phyloP scores from a whole-genome alignment of 1,284 basidiomycete genomes.

The Puccinia coronata region DNA sequence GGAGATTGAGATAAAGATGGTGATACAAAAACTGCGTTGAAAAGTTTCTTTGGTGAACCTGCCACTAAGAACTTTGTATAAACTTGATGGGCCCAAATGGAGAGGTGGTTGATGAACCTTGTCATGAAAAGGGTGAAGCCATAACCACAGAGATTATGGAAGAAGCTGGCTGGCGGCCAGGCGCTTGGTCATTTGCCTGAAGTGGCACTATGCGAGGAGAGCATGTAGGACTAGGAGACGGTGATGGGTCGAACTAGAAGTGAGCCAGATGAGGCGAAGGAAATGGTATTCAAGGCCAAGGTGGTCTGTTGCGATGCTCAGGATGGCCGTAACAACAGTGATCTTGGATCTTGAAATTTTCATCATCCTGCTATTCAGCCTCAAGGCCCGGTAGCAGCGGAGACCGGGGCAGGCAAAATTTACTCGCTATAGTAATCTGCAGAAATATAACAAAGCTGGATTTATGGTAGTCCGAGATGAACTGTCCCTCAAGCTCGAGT shows the following conservation, averaged over 20 bases:
- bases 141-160: background rate
- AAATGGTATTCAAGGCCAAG: background rate
- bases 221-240: background rate
- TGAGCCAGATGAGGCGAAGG: background rate
- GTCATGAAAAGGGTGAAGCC: background rate
- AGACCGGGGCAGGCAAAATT: constrained; percentile 1
- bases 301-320: constrained; percentile 3
- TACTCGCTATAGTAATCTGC: too few relatives aligned
- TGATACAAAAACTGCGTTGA: too few relatives aligned
- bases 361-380: background rate
- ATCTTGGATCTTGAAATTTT: background rate
- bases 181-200: background rate
- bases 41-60: constrained; percentile 9
- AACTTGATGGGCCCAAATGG: background rate
- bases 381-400: background rate
- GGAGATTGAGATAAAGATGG: too few relatives aligned
- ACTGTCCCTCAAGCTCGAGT: too few relatives aligned
- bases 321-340: background rate
- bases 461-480: background rate
- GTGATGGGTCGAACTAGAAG: background rate
- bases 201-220: too few relatives aligned
- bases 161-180: constrained; percentile 2
- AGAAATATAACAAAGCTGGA: background rate
- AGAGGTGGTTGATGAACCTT: background rate
- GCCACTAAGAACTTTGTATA: constrained; percentile 6